Evolutionary conservation across 148 eudicot genomes (phyloP).

Genomic region (Fallopia convolvulus): DNA sequence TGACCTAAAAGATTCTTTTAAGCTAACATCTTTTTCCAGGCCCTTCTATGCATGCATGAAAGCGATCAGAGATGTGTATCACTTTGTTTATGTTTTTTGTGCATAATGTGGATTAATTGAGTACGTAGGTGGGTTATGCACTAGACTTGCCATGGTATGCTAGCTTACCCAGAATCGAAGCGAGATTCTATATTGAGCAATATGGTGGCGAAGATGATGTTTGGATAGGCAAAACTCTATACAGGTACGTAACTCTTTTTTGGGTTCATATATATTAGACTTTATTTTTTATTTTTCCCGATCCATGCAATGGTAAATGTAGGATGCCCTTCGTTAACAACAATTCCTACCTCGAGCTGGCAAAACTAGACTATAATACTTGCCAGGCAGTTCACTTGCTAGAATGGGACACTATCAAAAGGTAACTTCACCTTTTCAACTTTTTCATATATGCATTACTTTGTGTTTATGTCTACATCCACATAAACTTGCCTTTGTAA

Average conservation of each 20-base stretch:
- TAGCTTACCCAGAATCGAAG: slow-evolving; percentile 61
- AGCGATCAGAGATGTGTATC: no score
- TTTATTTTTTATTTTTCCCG: no score
- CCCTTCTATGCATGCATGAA: not conserved
- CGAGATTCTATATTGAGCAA: slow-evolving; percentile 68
- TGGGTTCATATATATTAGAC: no score
- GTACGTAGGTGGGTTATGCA: slow-evolving; percentile 64
- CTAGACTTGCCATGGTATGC: slow-evolving; percentile 79
- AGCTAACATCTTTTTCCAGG: not conserved
- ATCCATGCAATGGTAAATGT: slow-evolving; percentile 3
- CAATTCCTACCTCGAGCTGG: slow-evolving; percentile 64
- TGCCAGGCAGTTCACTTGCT: slow-evolving; percentile 57
- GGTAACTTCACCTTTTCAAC: slow-evolving; percentile 24
- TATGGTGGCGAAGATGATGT: slow-evolving; percentile 84
- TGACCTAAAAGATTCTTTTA: not conserved
- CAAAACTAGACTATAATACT: slow-evolving; percentile 66
- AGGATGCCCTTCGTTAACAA: slow-evolving; percentile 79
- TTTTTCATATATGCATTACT: not conserved
- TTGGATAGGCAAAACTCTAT: slow-evolving; percentile 88
- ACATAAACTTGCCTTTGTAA: not conserved
- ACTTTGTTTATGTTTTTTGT: not conserved
- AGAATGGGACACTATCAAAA: slow-evolving; percentile 55
- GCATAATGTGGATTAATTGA: not conserved
- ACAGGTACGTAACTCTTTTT: slow-evolving; percentile 45
- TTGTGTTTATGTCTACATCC: not conserved